Evolutionary conservation across 2,329 filamentous ascomycete species (phyloP).

Genomic region (Penicillium sp.): DNA sequence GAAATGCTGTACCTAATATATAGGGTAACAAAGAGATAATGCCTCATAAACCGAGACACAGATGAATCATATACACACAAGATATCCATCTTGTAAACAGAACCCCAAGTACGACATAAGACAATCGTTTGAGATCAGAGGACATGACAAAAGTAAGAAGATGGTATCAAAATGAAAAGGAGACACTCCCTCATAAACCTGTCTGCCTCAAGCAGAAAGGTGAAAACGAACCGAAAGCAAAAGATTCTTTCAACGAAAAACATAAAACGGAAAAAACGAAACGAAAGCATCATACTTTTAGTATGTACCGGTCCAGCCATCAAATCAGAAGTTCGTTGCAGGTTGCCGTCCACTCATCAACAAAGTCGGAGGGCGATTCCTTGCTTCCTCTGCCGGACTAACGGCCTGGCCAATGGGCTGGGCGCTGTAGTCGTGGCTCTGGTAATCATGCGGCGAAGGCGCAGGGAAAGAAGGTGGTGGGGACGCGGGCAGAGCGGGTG

Average conservation of each 20-base stretch:
- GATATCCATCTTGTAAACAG: not conserved
- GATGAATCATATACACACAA: conserved; percentile 4
- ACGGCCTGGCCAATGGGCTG: not conserved
- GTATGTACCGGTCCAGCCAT: not conserved
- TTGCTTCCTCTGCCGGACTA: conserved; percentile 18
- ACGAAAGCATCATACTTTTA: conserved; percentile 1
- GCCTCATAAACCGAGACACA: not conserved
- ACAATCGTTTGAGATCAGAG: not conserved
- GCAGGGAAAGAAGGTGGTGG: conserved; percentile 33
- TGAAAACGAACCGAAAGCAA: not conserved
- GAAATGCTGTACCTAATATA: not conserved
- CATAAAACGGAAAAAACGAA: not conserved
- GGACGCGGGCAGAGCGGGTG: conserved; percentile 24
- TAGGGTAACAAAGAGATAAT: not conserved
- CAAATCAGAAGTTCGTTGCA: conserved; percentile 22
- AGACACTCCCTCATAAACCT: not conserved
- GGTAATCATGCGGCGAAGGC: conserved; percentile 10
- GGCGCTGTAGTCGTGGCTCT: conserved; percentile 6
- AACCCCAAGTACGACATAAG: not conserved
- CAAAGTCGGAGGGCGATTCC: conserved; percentile 40
- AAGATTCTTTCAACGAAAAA: not conserved
- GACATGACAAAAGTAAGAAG: conserved; percentile 4
- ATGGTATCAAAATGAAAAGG: conserved; percentile 15
- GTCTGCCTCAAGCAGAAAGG: not conserved
- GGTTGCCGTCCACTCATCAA: conserved; percentile 42